Percentiles rank a stretch among this genome's conserved stretches.
Evolutionary conservation across 768 basidiomycete species (phyloP).

Genomic region (Mycena sanguinolenta): DNA sequence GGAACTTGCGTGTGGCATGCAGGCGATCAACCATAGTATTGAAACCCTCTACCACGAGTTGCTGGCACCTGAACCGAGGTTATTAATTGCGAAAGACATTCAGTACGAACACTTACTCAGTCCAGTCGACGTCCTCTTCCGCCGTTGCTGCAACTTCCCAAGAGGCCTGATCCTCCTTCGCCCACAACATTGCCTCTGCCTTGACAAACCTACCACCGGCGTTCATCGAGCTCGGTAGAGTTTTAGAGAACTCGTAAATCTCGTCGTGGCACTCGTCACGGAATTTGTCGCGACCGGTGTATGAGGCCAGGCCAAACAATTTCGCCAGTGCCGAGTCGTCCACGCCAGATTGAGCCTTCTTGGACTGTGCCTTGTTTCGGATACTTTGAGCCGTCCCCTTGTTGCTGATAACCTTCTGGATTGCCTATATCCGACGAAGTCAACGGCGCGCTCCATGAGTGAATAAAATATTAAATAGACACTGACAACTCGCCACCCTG

Average conservation of each 20-base stretch:
- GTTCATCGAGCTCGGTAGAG: not conserved
- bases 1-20: too few relatives aligned
- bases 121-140: conserved; percentile 25
- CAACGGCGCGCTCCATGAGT: not conserved
- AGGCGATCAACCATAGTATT: too few relatives aligned
- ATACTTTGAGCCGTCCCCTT: conserved; percentile 1
- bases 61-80: not conserved
- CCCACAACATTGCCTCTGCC: conserved; percentile 24
- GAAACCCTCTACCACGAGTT: too few relatives aligned
- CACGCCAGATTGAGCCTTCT: not conserved
- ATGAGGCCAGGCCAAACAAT: not conserved
- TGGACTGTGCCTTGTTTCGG: not conserved
- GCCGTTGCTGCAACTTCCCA: not conserved
- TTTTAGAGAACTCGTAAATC: conserved; percentile 2
- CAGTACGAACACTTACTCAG: conserved; percentile 10
- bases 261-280: conserved; percentile 9
- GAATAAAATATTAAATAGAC: not conserved
- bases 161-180: conserved; percentile 24
- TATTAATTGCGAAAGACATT: not conserved
- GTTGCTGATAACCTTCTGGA: conserved; percentile 33
- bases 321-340: not conserved
- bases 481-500: conserved; percentile 18
- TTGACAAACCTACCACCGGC: conserved; percentile 28
- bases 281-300: conserved; percentile 21
- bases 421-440: conserved; percentile 7